Conservation (phyloP, 2,329 filamentous ascomycete species). For the Ceratocystis colombiana region DNA sequence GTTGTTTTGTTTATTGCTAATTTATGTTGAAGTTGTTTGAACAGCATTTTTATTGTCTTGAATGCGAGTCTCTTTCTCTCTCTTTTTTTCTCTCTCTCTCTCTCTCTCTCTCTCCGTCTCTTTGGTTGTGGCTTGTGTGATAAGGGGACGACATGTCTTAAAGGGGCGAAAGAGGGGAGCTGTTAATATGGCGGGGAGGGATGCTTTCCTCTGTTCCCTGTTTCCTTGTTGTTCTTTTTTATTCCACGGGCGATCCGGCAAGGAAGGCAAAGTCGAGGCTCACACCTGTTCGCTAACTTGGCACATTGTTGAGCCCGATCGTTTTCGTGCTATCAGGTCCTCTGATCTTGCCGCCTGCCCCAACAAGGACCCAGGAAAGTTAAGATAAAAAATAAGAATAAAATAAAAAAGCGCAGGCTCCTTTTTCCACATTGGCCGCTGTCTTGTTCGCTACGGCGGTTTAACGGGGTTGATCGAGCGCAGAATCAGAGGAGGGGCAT, state of each 20-base stretch:
- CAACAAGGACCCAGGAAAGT: too few relatives aligned
- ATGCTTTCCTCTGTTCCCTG: not conserved
- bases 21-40: not conserved
- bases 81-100: not conserved
- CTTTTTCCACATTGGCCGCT: too few relatives aligned
- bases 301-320: too few relatives aligned
- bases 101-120: not conserved
- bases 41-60: not conserved
- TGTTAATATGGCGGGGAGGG: not conserved
- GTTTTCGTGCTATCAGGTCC: too few relatives aligned
- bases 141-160: not conserved
- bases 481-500: not conserved
- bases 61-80: not conserved
- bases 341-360: too few relatives aligned
- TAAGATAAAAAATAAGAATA: too few relatives aligned
- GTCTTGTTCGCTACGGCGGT: not conserved
- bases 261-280: not conserved
- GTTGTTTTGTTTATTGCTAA: not conserved
- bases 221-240: not conserved
- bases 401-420: too few relatives aligned
- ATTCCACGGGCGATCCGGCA: constrained; percentile 7
- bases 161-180: not conserved
- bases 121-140: not conserved
- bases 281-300: too few relatives aligned
- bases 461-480: not conserved